Base-by-base conservation (phyloP, 1,284 basidiomycete species). In the Gastroboletus turbinatus region DNA sequence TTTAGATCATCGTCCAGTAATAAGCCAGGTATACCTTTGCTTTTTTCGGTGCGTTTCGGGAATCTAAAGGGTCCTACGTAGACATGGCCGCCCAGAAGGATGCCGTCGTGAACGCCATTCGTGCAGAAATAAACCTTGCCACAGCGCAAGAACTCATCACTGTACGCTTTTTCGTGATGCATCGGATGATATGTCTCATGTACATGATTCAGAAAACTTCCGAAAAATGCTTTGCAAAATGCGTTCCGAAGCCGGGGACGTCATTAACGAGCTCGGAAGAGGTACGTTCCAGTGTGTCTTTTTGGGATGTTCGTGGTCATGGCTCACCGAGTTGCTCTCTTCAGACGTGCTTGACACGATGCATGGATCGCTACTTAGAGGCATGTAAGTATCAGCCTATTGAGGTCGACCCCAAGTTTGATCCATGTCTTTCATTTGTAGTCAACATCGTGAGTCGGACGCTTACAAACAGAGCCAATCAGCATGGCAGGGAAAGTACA, bases 91-190 rank as follows among this genome's bases (percentile, higher is more conserved):
- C 83, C 10, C 79, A 81, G 54, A 91, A 90, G 67, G 84, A 90
- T 63, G 81, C 83, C 35, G 72, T 94, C 51, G 88, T 90, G 84
- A 77, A 79, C 50, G 78, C 81, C 48, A 81, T 94, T 53, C 81
- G 82, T 42, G 80, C 80, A 50, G 89, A 94, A 73, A 76, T 93
- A 57, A 88, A 84, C 4, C 74, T 91, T 19, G 80, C 82, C 3
- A 90, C 89, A 61, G 90, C 87, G 0, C 91, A 94, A 67, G 88
- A 92, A 63, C 82, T 94, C 53, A 87, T 94, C 72, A 88, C 85
- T 59, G 90, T 91, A 52, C 19, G 58, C 38, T 19, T 51, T 6
- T 21, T n/a, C 46, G 7, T 11, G 36, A n/a, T 25, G 5, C 4
- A 17, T 36, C 2, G 3, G 19, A 19, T 27, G n/a, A 40, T 52